Conservation (phyloP, 331 rosid genomes). For the Erythrophleum ivorense region DNA sequence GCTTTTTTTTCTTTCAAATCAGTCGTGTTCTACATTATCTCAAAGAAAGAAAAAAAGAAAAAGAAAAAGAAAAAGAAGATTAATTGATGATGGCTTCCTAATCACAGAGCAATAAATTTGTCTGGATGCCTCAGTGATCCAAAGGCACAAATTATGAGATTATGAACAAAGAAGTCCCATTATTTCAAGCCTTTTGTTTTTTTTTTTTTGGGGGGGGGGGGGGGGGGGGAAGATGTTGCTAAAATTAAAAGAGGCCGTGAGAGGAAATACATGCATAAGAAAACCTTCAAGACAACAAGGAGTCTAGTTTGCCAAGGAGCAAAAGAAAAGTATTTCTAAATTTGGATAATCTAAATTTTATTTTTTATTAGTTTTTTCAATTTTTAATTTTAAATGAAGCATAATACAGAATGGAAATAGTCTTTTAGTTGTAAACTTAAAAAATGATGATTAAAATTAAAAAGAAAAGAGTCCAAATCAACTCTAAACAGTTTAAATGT, state of each 20-base stretch:
- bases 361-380: no score
- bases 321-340: no score
- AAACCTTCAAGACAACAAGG: neutral
- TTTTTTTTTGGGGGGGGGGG: no score
- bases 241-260: neutral
- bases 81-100: slow-evolving; percentile 26
- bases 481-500: no score
- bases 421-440: no score
- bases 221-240: neutral
- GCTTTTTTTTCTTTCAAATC: slow-evolving; percentile 17
- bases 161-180: slow-evolving; percentile 15
- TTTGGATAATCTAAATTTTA: no score
- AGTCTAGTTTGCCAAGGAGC: no score
- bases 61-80: neutral
- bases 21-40: neutral
- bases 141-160: slow-evolving; percentile 9
- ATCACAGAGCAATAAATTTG: slow-evolving; percentile 36
- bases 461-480: no score
- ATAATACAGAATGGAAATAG: no score
- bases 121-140: slow-evolving; percentile 2
- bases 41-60: neutral
- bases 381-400: no score
- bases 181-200: neutral
- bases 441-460: no score
- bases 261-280: neutral